Evolutionary conservation across 345 rosid species (phyloP).

Genomic region (Durio zibethinus): DNA sequence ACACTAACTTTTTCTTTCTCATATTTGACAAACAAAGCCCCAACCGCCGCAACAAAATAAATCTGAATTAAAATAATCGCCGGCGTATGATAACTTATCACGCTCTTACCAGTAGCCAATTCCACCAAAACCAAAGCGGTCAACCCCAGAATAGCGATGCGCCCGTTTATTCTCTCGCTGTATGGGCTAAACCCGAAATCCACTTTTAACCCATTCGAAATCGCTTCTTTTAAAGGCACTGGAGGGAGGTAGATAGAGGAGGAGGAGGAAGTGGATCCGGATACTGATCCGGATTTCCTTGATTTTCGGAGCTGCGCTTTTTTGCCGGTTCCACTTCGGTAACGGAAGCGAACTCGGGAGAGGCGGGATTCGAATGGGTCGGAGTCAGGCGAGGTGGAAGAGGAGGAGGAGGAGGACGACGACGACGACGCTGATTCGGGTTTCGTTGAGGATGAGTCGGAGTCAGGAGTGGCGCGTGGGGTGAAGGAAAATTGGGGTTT

Average conservation of each 20-base stretch:
- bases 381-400: conserved; percentile 25
- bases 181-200: conserved; percentile 76
- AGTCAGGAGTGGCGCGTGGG: conserved; percentile 49
- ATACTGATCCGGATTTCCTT: conserved; percentile 41
- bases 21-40: conserved; percentile 57
- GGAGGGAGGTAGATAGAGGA: conserved; percentile 69
- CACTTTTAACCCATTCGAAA: conserved; percentile 65
- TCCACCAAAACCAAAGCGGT: conserved; percentile 77
- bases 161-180: conserved; percentile 69
- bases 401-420: too few relatives aligned
- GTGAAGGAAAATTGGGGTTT: conserved; percentile 31
- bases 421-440: too few relatives aligned
- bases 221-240: conserved; percentile 63
- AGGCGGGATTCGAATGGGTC: conserved; percentile 71
- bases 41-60: conserved; percentile 66
- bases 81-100: conserved; percentile 73
- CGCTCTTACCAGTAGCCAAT: conserved; percentile 85
- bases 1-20: conserved; percentile 76
- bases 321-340: conserved; percentile 75
- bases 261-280: conserved; percentile 24
- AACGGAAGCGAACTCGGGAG: conserved; percentile 57
- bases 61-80: conserved; percentile 63
- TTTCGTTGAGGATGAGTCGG: conserved; percentile 42
- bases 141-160: conserved; percentile 67
- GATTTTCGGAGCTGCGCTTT: conserved; percentile 78